Conservation (phyloP, 208 protist genomes). For the Trypanosoma mega region DNA sequence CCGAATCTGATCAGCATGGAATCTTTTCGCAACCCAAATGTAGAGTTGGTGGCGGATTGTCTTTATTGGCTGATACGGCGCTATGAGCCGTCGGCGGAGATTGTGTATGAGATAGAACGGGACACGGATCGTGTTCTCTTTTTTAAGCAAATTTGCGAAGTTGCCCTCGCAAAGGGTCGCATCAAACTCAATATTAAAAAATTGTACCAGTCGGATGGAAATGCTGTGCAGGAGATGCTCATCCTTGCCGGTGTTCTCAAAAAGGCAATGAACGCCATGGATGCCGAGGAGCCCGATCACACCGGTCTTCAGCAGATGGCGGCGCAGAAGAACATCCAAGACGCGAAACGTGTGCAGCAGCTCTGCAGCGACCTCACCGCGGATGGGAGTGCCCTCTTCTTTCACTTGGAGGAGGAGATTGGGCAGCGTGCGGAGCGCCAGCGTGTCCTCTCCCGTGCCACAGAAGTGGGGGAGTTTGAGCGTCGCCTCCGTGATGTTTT, state of each 20-base stretch:
- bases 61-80: conserved; percentile 93
- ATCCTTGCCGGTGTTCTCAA: conserved; percentile 93
- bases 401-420: conserved; percentile 85
- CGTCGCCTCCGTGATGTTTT: conserved; percentile 83
- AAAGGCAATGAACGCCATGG: conserved; percentile 77
- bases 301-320: conserved; percentile 80
- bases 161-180: conserved; percentile 78
- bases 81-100: conserved; percentile 91
- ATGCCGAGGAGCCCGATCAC: conserved; percentile 74
- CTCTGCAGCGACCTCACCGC: conserved; percentile 89
- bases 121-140: conserved; percentile 92
- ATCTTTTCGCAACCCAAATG: conserved; percentile 95
- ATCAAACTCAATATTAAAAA: conserved; percentile 95
- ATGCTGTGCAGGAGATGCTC: conserved; percentile 96
- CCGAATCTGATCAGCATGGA: conserved; percentile 95
- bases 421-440: conserved; percentile 61
- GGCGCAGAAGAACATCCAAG: conserved; percentile 77
- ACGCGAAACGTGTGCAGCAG: conserved; percentile 86
- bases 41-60: conserved; percentile 93
- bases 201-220: conserved; percentile 94
- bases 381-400: conserved; percentile 87
- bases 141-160: conserved; percentile 90
- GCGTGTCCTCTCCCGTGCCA: conserved; percentile 81
- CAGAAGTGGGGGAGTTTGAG: conserved; percentile 91
- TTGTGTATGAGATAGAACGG: conserved; percentile 88